Evolutionary conservation across 257 asterid genomes (phyloP).

Genomic region (Ophiorrhiza pumila): DNA sequence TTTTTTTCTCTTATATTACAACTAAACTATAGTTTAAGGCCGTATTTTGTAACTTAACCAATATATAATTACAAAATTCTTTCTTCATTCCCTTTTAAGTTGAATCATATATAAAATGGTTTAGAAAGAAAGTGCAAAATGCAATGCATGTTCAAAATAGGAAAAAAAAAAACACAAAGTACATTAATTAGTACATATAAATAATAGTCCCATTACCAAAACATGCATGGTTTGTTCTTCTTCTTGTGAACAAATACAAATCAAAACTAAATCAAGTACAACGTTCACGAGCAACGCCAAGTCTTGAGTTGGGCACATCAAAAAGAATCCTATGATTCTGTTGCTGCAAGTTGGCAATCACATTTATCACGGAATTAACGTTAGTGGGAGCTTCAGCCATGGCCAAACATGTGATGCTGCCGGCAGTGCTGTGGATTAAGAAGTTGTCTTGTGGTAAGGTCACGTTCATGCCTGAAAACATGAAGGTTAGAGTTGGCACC

Average conservation of each 20-base stretch:
- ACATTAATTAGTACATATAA: too few relatives aligned
- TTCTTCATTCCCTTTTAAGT: too few relatives aligned
- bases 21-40: too few relatives aligned
- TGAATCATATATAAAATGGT: too few relatives aligned
- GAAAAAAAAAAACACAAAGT: too few relatives aligned
- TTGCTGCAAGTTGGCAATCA: conserved; percentile 78
- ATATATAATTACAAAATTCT: too few relatives aligned
- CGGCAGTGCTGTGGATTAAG: conserved; percentile 63
- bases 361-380: conserved; percentile 74
- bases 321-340: conserved; percentile 79
- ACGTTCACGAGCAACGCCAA: conserved; percentile 65
- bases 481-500: conserved; percentile 64
- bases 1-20: too few relatives aligned
- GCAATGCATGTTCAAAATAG: too few relatives aligned
- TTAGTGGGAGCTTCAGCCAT: conserved; percentile 68
- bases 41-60: too few relatives aligned
- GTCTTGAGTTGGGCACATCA: conserved; percentile 60
- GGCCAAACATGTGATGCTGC: conserved; percentile 69
- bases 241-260: background rate
- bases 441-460: conserved; percentile 79
- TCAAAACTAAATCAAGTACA: conserved; percentile 29
- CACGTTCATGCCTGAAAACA: conserved; percentile 82
- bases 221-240: background rate
- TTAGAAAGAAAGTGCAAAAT: too few relatives aligned
- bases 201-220: too few relatives aligned